phyloP scores from a whole-genome alignment of 345 rosid genomes.

The Citrus unshiu region DNA sequence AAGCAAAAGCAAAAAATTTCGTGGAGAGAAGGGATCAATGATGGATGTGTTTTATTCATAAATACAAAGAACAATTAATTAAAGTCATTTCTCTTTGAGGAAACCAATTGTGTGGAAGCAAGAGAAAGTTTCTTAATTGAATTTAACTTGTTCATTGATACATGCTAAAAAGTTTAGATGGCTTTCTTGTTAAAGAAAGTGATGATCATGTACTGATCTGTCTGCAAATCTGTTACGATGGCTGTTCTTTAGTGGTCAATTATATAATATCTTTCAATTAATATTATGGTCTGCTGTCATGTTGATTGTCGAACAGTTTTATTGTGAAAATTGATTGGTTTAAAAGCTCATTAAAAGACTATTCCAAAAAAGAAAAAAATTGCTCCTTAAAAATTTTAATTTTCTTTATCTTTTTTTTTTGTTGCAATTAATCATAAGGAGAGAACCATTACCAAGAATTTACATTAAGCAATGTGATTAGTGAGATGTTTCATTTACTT shows the following conservation, averaged over 20 bases:
- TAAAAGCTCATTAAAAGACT: not conserved
- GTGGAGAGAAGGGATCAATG: not conserved
- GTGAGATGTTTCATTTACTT: not conserved
- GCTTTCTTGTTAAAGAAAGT: not conserved
- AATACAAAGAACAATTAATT: not conserved
- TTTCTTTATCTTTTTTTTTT: not conserved
- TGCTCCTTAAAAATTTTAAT: not conserved
- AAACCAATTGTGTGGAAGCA: not conserved
- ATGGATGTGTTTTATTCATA: not conserved
- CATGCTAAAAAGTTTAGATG: not conserved
- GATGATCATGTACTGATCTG: not conserved
- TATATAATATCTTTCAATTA: not conserved
- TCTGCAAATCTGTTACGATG: not conserved
- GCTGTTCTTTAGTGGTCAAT: not conserved
- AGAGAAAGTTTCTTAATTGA: not conserved
- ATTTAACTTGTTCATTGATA: not conserved
- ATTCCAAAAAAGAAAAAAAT: not conserved
- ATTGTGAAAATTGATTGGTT: not conserved
- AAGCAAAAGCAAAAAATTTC: conserved; percentile 11
- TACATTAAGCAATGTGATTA: too few species aligned
- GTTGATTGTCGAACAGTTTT: not conserved
- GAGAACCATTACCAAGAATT: not conserved
- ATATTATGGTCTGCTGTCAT: not conserved
- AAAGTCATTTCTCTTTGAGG: not conserved
- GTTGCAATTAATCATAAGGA: not conserved